A percentile compares a stretch with the other conserved stretches of the same genome.
Evolutionary conservation across 148 eudicot species (phyloP).

Genomic region (Dysphania ambrosioides): DNA sequence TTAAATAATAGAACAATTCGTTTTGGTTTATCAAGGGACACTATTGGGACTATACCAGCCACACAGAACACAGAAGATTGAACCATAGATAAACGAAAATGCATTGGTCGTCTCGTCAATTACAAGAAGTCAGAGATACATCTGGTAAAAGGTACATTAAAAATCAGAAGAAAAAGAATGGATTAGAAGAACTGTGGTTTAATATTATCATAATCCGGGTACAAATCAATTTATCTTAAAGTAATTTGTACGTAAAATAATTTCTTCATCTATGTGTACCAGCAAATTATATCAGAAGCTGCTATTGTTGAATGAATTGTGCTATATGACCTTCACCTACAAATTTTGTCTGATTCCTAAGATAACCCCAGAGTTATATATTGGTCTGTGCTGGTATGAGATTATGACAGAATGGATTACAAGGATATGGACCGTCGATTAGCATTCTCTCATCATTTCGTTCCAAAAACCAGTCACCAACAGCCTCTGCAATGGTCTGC

Average conservation of each 20-base stretch:
- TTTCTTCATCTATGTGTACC: background rate
- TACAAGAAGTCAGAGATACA: background rate
- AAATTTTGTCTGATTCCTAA: background rate
- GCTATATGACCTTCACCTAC: background rate
- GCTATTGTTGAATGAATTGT: background rate
- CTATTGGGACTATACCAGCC: too few species aligned
- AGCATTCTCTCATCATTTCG: conserved; percentile 50
- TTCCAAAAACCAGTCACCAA: conserved; percentile 84
- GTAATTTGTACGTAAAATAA: background rate
- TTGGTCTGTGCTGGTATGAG: conserved; percentile 30
- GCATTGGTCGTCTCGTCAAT: too few species aligned
- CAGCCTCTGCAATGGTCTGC: conserved; percentile 85
- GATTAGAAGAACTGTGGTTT: background rate
- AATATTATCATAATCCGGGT: background rate
- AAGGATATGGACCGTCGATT: conserved; percentile 70
- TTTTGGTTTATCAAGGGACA: too few species aligned
- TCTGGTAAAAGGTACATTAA: background rate
- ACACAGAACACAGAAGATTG: too few species aligned
- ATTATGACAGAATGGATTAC: conserved; percentile 70
- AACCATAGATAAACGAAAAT: too few species aligned
- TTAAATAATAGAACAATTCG: too few species aligned
- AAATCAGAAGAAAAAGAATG: background rate
- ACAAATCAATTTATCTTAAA: background rate
- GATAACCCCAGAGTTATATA: background rate
- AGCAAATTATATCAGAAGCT: background rate